Evolutionary conservation across 169 alveolate genomes (phyloP).

Genomic region (Babesia bovis): DNA sequence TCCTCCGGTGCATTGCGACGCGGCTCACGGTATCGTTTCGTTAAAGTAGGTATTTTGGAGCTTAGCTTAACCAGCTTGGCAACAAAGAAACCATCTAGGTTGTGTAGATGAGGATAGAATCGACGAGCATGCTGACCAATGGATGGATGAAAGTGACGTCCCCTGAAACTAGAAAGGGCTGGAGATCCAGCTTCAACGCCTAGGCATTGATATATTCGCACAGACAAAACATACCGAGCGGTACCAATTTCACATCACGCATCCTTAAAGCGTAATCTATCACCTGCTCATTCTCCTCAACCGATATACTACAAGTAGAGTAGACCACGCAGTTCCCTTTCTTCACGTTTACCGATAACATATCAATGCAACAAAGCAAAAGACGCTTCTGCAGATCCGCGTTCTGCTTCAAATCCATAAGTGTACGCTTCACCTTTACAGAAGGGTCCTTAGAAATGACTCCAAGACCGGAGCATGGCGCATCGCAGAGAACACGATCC

Average conservation of each 20-base stretch:
- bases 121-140: constrained; percentile 81
- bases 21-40: constrained; percentile 38
- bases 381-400: constrained; percentile 93
- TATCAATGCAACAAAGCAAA: constrained; percentile 91
- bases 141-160: constrained; percentile 88
- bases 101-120: constrained; percentile 94
- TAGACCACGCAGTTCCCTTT: constrained; percentile 96
- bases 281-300: constrained; percentile 97
- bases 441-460: constrained; percentile 93
- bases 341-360: constrained; percentile 84
- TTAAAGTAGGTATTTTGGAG: constrained; percentile 8
- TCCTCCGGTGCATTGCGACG: neutral
- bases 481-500: constrained; percentile 93
- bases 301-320: constrained; percentile 95
- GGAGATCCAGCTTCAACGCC: constrained; percentile 88
- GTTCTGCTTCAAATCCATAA: constrained; percentile 89
- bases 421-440: constrained; percentile 86
- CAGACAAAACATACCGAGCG: constrained; percentile 32
- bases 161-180: constrained; percentile 89
- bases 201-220: neutral
- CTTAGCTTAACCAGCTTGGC: constrained; percentile 84
- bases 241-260: constrained; percentile 84
- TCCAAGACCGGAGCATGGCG: constrained; percentile 97
- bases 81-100: constrained; percentile 96
- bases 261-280: constrained; percentile 90